A percentile compares a stretch with the other conserved stretches of the same genome.
phyloP scores from a whole-genome alignment of 1,284 basidiomycete species.

The Ganoderma resinaceum region DNA sequence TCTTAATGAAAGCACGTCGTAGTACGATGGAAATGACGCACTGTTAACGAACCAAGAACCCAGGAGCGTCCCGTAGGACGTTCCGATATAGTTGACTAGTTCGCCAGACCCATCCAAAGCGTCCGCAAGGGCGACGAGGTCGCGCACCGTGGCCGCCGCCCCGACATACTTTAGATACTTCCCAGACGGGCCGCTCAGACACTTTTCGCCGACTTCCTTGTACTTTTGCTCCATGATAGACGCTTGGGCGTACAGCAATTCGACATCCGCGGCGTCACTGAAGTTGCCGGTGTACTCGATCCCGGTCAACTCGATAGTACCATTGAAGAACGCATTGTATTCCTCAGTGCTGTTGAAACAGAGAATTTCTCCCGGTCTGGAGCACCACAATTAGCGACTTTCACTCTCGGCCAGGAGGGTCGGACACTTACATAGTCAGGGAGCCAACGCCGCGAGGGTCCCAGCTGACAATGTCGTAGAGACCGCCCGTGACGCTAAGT shows the following conservation, averaged over 20 bases:
- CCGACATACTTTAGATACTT: constrained; percentile 27
- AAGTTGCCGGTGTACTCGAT: constrained; percentile 26
- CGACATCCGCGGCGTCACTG: constrained; percentile 12
- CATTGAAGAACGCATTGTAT: constrained; percentile 19
- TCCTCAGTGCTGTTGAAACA: constrained; percentile 21
- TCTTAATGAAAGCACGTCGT: background rate
- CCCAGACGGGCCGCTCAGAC: constrained; percentile 11
- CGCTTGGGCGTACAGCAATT: constrained; percentile 14
- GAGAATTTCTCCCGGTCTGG: constrained; percentile 22
- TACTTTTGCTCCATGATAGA: constrained; percentile 21
- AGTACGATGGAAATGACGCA: constrained; percentile 4
- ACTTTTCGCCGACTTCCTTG: constrained; percentile 19
- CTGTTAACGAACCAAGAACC: constrained; percentile 31
- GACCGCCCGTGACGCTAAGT: constrained; percentile 16
- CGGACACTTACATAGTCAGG: constrained; percentile 16
- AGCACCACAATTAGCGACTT: background rate
- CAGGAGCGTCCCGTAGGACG: constrained; percentile 26
- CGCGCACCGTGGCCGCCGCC: constrained; percentile 28
- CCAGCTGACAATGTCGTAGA: constrained; percentile 24
- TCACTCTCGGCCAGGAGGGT: background rate
- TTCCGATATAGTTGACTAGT: constrained; percentile 24
- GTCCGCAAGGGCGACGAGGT: constrained; percentile 29
- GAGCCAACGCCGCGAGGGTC: constrained; percentile 24
- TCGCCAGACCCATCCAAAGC: constrained; percentile 24
- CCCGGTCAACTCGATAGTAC: constrained; percentile 17